phyloP scores from a whole-genome alignment of 768 basidiomycete species.

The Leccinum arenicola region DNA sequence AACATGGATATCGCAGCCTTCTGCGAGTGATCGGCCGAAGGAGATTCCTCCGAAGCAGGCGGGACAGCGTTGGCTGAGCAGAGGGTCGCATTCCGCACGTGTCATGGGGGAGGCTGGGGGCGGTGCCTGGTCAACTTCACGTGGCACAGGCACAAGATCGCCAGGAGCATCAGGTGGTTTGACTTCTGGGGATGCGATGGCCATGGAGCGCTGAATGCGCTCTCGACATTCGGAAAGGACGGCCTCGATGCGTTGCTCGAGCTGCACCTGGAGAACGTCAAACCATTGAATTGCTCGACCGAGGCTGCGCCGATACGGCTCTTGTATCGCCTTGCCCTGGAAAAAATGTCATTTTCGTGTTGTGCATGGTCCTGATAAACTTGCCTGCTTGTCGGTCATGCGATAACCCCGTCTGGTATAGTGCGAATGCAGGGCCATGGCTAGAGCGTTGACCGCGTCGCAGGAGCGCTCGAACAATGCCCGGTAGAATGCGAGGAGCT shows the following conservation, averaged over 20 bases:
- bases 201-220: too few relatives aligned
- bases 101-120: too few relatives aligned
- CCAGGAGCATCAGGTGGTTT: too few relatives aligned
- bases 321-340: slow-evolving; percentile 25
- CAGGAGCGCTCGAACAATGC: slow-evolving; percentile 37
- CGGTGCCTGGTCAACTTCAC: too few relatives aligned
- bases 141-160: too few relatives aligned
- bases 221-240: too few relatives aligned
- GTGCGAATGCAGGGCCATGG: neutral
- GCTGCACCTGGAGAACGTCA: slow-evolving; percentile 16
- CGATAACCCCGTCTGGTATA: slow-evolving; percentile 14
- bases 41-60: slow-evolving; percentile 4
- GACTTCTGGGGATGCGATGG: too few relatives aligned
- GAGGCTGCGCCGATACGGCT: slow-evolving; percentile 33
- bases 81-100: neutral
- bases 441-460: slow-evolving; percentile 20
- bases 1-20: slow-evolving; percentile 35
- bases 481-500: slow-evolving; percentile 15
- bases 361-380: neutral
- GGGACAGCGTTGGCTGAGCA: slow-evolving; percentile 12
- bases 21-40: slow-evolving; percentile 7
- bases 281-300: slow-evolving; percentile 31
- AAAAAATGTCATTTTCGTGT: neutral
- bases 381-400: slow-evolving; percentile 2
- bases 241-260: slow-evolving; percentile 9